phyloP scores from a whole-genome alignment of 768 basidiomycete genomes.

The Tulasnella sp. region DNA sequence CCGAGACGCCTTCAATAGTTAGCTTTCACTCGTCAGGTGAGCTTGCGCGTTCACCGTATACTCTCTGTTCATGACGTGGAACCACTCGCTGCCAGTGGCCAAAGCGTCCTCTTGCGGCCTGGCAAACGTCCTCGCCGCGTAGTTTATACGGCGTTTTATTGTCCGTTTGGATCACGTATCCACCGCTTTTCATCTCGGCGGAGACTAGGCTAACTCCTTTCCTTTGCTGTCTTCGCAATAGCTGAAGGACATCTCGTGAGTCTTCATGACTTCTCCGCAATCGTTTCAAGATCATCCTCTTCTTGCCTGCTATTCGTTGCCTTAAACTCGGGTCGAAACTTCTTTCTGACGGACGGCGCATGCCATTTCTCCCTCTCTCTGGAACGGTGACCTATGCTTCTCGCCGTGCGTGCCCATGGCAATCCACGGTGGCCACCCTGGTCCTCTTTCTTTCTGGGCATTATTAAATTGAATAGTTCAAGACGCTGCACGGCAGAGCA shows the following conservation, averaged over 20 bases:
- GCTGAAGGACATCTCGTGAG: slow-evolving; percentile 24
- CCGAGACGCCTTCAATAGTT: slow-evolving; percentile 6
- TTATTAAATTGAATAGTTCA: slow-evolving; percentile 9
- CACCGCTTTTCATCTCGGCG: neutral
- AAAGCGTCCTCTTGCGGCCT: neutral
- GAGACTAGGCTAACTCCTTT: neutral
- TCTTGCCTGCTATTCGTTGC: neutral
- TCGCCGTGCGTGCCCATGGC: neutral
- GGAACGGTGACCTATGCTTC: neutral
- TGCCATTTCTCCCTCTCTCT: neutral
- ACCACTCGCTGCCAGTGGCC: neutral
- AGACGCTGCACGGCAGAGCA: neutral
- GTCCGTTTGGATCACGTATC: neutral
- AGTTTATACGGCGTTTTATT: neutral
- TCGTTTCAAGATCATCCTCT: neutral
- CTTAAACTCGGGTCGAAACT: neutral
- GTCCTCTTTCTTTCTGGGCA: neutral
- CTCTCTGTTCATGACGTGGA: neutral
- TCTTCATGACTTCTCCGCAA: neutral
- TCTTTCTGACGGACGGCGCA: neutral
- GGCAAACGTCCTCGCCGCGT: neutral
- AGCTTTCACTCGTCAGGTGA: slow-evolving; percentile 22
- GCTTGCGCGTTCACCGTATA: neutral
- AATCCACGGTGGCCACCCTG: neutral
- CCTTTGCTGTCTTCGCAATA: neutral